These are phyloP conservation scores for Aspergillus sp. DNA, from an alignment of 2,329 filamentous ascomycete genomes.

Conservation along the genomic window DNA sequence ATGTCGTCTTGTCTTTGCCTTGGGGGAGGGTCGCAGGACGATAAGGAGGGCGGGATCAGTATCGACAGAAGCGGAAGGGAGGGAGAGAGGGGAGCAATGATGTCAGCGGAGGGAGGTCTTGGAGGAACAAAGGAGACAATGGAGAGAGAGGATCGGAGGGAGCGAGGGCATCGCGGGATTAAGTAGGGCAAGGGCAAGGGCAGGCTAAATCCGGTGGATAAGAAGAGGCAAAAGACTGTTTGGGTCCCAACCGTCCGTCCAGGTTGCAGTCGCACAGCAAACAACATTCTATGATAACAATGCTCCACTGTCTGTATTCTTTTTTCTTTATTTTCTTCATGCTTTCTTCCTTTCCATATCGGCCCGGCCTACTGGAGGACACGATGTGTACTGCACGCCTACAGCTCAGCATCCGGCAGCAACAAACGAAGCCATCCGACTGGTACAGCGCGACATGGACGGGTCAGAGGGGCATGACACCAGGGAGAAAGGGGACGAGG, in stretches of 20 bases:
- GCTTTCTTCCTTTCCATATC: too few species aligned
- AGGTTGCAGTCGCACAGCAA: constrained; percentile 27
- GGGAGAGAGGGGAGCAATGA: constrained; percentile 7
- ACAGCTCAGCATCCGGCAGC: too few species aligned
- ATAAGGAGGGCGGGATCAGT: constrained; percentile 1
- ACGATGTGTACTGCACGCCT: too few species aligned
- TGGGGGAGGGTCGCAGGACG: constrained; percentile 1
- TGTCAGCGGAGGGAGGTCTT: too few species aligned
- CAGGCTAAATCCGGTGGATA: not conserved
- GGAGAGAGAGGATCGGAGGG: constrained; percentile 7
- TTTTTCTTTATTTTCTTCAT: too few species aligned
- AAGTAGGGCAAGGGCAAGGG: not conserved
- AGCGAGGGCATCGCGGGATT: not conserved
- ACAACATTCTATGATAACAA: too few species aligned
- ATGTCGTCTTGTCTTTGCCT: constrained; percentile 9
- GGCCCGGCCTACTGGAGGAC: too few species aligned
- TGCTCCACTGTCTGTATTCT: too few species aligned
- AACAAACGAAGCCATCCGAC: too few species aligned
- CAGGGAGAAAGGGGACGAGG: constrained; percentile 7
- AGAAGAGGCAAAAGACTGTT: constrained; percentile 16
- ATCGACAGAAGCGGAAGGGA: not conserved
- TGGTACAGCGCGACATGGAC: too few species aligned
- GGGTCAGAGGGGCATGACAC: too few species aligned
- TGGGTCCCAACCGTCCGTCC: constrained; percentile 29
- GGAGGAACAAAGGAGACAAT: not conserved